Evolutionary conservation across 352 stramenopile genomes (phyloP).

Genomic region (Thalassiosira hispida): DNA sequence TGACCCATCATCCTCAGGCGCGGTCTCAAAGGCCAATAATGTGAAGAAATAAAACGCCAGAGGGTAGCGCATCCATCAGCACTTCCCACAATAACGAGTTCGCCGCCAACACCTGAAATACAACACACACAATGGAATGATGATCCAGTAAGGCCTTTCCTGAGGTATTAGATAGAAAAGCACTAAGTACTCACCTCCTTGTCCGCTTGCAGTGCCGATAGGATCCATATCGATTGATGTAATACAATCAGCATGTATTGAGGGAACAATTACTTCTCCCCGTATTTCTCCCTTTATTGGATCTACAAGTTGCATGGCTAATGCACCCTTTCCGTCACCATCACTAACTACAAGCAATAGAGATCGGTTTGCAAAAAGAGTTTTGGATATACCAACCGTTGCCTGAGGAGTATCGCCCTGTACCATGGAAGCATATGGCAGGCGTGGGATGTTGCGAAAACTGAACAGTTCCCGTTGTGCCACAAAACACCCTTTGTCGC

Average conservation of each 20-base stretch:
- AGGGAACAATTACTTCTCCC: constrained; percentile 79
- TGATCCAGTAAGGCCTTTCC: too few species aligned
- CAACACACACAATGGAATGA: too few species aligned
- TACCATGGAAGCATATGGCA: constrained; percentile 63
- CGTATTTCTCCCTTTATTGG: constrained; percentile 78
- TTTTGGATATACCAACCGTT: constrained; percentile 82
- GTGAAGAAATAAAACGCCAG: constrained; percentile 86
- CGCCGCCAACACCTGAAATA: constrained; percentile 84
- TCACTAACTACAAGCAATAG: constrained; percentile 84
- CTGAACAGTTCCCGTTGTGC: constrained; percentile 82
- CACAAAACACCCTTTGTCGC: constrained; percentile 83
- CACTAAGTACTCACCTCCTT: too few species aligned
- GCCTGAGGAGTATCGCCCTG: constrained; percentile 23
- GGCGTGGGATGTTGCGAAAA: constrained; percentile 79
- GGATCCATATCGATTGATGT: constrained; percentile 84
- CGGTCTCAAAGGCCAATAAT: constrained; percentile 83
- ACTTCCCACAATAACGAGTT: constrained; percentile 83
- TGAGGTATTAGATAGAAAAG: too few species aligned
- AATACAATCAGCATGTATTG: constrained; percentile 76
- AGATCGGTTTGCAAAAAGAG: constrained; percentile 79
- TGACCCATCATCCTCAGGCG: constrained; percentile 75
- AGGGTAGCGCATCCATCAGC: constrained; percentile 79
- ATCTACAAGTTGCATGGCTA: constrained; percentile 85
- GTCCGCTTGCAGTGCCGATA: constrained; percentile 78
- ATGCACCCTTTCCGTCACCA: constrained; percentile 73